A percentile compares a stretch with the other conserved stretches of the same genome.
Evolutionary conservation across 805 yeast genomes (phyloP).

Genomic region (Hanseniaspora nectarophila): DNA sequence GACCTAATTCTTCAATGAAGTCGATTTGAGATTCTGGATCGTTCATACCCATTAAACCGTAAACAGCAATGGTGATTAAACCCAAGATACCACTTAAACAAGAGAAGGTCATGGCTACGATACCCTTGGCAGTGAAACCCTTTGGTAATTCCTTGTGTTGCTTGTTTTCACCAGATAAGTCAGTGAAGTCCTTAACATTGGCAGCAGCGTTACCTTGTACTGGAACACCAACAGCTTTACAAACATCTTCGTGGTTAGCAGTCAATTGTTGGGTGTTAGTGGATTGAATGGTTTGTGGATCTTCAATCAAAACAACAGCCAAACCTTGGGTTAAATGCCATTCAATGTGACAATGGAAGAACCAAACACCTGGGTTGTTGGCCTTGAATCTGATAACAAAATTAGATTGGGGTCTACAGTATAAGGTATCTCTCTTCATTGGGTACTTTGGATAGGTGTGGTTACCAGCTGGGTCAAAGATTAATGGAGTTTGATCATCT

Average conservation of each 20-base stretch:
- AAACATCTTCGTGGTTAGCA: slow-evolving; percentile 46
- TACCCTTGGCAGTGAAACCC: slow-evolving; percentile 92
- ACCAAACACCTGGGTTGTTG: slow-evolving; percentile 96
- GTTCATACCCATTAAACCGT: slow-evolving; percentile 77
- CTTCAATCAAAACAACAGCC: slow-evolving; percentile 70
- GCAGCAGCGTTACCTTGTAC: slow-evolving; percentile 82
- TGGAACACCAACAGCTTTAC: slow-evolving; percentile 45
- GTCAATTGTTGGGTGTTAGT: slow-evolving; percentile 45
- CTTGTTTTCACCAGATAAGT: slow-evolving; percentile 62
- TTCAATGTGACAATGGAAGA: slow-evolving; percentile 97
- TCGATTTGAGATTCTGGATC: slow-evolving; percentile 51
- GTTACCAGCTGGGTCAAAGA: slow-evolving; percentile 42
- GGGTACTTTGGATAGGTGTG: slow-evolving; percentile 59
- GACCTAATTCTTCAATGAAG: slow-evolving; percentile 37
- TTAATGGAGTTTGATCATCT: slow-evolving; percentile 41
- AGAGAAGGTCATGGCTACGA: slow-evolving; percentile 86
- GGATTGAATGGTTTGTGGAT: slow-evolving; percentile 56
- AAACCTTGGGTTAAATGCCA: slow-evolving; percentile 97
- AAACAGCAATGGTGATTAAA: slow-evolving; percentile 58
- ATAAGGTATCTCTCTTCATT: slow-evolving; percentile 70
- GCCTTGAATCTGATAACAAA: slow-evolving; percentile 80
- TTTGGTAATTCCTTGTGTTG: slow-evolving; percentile 59
- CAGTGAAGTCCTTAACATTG: slow-evolving; percentile 47
- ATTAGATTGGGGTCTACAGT: slow-evolving; percentile 73
- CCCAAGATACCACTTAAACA: slow-evolving; percentile 78